Conservation (phyloP, 495 filamentous ascomycete genomes). For the Xylaria bambusicola region DNA sequence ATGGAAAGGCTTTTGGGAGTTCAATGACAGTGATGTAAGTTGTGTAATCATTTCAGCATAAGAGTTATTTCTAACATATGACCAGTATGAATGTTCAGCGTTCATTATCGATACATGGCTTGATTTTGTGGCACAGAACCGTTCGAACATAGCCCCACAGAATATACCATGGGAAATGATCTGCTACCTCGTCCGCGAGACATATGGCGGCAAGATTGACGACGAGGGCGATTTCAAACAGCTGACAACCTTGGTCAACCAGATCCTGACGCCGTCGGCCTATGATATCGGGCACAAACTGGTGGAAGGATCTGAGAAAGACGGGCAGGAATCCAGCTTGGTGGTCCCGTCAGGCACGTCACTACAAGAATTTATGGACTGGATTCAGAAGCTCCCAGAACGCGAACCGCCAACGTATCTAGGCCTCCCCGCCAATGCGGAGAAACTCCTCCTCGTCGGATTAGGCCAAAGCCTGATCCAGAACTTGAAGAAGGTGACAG, state of each 20-base stretch:
- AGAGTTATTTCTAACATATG: conserved; percentile 28
- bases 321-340: conserved; percentile 60
- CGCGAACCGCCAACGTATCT: conserved; percentile 95
- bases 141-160: conserved; percentile 87
- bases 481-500: conserved; percentile 79
- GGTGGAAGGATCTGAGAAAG: conserved; percentile 58
- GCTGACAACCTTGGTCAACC: conserved; percentile 69
- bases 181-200: conserved; percentile 85
- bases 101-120: conserved; percentile 97
- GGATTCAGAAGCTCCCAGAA: conserved; percentile 91
- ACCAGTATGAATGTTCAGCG: conserved; percentile 92
- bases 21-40: conserved; percentile 98
- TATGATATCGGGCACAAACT: conserved; percentile 92
- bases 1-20: conserved; percentile 99
- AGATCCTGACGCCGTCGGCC: conserved; percentile 78
- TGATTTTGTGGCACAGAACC: conserved; percentile 73
- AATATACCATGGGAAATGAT: conserved; percentile 99
- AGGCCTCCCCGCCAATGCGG: conserved; percentile 93
- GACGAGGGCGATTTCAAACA: conserved; percentile 81
- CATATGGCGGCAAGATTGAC: conserved; percentile 97
- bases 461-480: conserved; percentile 83
- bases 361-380: conserved; percentile 83
- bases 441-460: conserved; percentile 91
- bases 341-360: conserved; percentile 76
- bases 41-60: conserved; percentile 5